phyloP scores from a whole-genome alignment of 2,329 filamentous ascomycete species.

The Pseudodiploospora longispora region DNA sequence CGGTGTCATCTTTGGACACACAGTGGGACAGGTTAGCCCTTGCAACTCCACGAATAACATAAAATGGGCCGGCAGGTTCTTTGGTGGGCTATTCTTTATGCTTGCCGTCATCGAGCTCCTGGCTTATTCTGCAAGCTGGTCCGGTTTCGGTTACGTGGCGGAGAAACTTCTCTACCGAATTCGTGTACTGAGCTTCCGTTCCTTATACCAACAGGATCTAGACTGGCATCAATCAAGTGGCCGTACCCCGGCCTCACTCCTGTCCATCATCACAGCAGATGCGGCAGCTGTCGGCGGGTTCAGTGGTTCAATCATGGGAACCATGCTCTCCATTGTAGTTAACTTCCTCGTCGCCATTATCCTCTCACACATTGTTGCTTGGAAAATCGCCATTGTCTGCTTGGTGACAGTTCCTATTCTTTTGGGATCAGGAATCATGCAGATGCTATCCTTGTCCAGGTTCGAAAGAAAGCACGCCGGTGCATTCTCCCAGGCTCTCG shows the following conservation, averaged over 20 bases:
- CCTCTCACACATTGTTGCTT: conserved; percentile 62
- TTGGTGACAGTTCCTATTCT: conserved; percentile 61
- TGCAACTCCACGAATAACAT: conserved; percentile 34
- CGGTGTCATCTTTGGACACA: conserved; percentile 41
- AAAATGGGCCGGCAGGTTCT: conserved; percentile 34
- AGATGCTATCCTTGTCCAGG: conserved; percentile 52
- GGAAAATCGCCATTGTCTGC: conserved; percentile 69
- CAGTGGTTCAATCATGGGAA: conserved; percentile 63
- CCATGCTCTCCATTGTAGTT: conserved; percentile 57
- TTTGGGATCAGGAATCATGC: conserved; percentile 61
- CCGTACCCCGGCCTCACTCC: conserved; percentile 51
- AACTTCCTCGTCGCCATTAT: conserved; percentile 63
- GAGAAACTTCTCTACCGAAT: conserved; percentile 59
- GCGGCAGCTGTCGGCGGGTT: conserved; percentile 59
- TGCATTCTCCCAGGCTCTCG: conserved; percentile 55
- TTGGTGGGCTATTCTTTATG: conserved; percentile 48
- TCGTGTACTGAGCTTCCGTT: conserved; percentile 55
- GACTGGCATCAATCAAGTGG: conserved; percentile 63
- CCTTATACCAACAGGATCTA: conserved; percentile 57
- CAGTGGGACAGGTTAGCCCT: conserved; percentile 36
- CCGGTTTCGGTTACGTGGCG: conserved; percentile 39
- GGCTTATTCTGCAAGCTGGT: conserved; percentile 49
- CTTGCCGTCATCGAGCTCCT: conserved; percentile 39
- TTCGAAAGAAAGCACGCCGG: conserved; percentile 56
- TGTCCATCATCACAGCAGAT: conserved; percentile 63